Conservation (phyloP, 768 basidiomycete genomes). For the Leccinum pellstonianum region DNA sequence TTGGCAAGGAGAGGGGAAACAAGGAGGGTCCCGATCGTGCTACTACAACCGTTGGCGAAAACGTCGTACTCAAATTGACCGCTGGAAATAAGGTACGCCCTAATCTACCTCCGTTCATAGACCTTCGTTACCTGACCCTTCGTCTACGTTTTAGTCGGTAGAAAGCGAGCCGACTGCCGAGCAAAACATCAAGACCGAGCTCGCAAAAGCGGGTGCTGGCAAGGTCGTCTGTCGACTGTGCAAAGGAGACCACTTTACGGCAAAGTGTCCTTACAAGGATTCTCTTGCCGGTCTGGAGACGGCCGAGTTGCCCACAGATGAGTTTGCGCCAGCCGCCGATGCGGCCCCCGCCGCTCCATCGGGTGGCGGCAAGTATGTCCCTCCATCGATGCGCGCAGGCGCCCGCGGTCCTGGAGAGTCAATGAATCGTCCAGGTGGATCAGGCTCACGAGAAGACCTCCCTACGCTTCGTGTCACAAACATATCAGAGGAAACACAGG, state of each 20-base stretch:
- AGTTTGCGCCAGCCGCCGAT: constrained; percentile 37
- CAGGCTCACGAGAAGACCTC: constrained; percentile 77
- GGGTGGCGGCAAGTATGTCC: constrained; percentile 87
- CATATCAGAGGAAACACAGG: constrained; percentile 92
- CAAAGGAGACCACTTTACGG: constrained; percentile 96
- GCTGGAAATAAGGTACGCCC: constrained; percentile 60
- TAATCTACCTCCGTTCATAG: background rate
- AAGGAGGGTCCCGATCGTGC: constrained; percentile 87
- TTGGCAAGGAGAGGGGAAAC: constrained; percentile 87
- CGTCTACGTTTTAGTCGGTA: constrained; percentile 39
- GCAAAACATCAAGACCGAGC: constrained; percentile 61
- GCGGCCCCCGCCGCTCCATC: constrained; percentile 34
- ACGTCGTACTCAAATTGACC: constrained; percentile 58
- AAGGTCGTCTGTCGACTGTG: constrained; percentile 92
- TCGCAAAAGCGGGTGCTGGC: constrained; percentile 74
- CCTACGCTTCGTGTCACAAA: constrained; percentile 98
- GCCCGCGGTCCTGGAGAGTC: constrained; percentile 70
- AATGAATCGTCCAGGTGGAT: constrained; percentile 49
- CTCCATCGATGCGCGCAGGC: constrained; percentile 85
- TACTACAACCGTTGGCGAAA: constrained; percentile 89
- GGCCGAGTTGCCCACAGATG: constrained; percentile 41
- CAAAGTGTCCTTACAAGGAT: constrained; percentile 84
- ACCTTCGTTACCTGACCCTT: background rate
- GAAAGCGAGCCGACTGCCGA: constrained; percentile 69
- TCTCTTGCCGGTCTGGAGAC: constrained; percentile 76